Conservation (phyloP, 345 rosid genomes). For the Raphanus sativus region DNA sequence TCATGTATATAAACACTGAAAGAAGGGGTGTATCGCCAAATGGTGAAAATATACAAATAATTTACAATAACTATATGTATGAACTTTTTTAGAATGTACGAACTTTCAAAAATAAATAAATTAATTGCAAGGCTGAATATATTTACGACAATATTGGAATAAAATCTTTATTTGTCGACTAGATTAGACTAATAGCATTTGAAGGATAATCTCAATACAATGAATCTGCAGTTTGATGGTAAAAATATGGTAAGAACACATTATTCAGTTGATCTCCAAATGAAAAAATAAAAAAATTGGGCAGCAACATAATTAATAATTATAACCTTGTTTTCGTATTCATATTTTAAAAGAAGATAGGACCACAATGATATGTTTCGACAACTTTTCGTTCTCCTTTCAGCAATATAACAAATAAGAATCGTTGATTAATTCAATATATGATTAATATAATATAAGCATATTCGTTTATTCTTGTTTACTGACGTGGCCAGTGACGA, state of each 20-base stretch:
- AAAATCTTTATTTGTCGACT: constrained; percentile 17
- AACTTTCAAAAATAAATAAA: background rate
- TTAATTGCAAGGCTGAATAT: background rate
- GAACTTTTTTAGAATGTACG: background rate
- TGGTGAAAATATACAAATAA: constrained; percentile 11
- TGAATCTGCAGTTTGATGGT: too few species aligned
- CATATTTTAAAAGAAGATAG: background rate
- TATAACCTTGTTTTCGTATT: background rate
- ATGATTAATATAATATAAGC: constrained; percentile 8
- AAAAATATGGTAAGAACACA: too few species aligned
- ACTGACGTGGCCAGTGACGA: constrained; percentile 33
- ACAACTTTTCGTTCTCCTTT: constrained; percentile 4
- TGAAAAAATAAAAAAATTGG: too few species aligned
- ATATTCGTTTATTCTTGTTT: constrained; percentile 34
- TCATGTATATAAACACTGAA: background rate
- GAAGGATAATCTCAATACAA: too few species aligned
- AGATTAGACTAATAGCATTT: background rate
- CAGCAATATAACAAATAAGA: constrained; percentile 8
- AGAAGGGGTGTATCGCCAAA: constrained; percentile 17
- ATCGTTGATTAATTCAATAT: constrained; percentile 25
- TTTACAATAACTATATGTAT: background rate
- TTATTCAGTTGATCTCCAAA: too few species aligned
- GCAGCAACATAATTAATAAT: background rate
- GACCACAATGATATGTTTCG: constrained; percentile 11
- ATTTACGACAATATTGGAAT: constrained; percentile 15